A percentile compares a stretch with the other conserved stretches of the same genome.
phyloP scores from a whole-genome alignment of 768 basidiomycete genomes.

The Plicaturopsis crispa region DNA sequence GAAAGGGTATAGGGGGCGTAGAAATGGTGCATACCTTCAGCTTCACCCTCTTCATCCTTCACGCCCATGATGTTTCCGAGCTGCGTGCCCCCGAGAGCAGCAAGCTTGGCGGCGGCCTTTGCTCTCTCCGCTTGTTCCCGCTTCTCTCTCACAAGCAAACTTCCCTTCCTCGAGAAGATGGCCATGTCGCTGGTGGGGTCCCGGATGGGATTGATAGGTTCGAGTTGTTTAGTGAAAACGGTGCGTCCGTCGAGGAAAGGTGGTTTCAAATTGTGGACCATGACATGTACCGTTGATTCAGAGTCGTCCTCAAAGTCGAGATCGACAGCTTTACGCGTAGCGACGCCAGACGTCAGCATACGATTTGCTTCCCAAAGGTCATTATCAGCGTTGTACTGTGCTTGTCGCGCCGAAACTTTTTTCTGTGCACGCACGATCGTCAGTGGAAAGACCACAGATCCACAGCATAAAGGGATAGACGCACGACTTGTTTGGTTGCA shows the following conservation, averaged over 20 bases:
- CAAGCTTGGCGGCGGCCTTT: constrained; percentile 94
- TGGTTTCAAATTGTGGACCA: constrained; percentile 95
- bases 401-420: constrained; percentile 89
- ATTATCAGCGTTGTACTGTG: constrained; percentile 99
- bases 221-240: constrained; percentile 93
- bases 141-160: constrained; percentile 88
- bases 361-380: constrained; percentile 99
- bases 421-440: constrained; percentile 35
- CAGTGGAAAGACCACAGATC: constrained; percentile 8
- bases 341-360: constrained; percentile 93
- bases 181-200: constrained; percentile 95
- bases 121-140: constrained; percentile 94
- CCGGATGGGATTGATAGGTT: constrained; percentile 94
- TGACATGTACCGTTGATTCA: constrained; percentile 93
- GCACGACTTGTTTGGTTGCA: constrained; percentile 64
- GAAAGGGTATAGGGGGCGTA: constrained; percentile 13
- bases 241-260: constrained; percentile 97
- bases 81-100: constrained; percentile 83
- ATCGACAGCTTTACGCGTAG: constrained; percentile 80
- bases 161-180: constrained; percentile 95
- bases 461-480: constrained; percentile 15
- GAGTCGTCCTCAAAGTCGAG: constrained; percentile 95
- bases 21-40: constrained; percentile 61
- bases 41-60: constrained; percentile 88
- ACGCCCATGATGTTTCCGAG: constrained; percentile 99